phyloP scores from a whole-genome alignment of 768 basidiomycete genomes.

The Mycena epipterygia region DNA sequence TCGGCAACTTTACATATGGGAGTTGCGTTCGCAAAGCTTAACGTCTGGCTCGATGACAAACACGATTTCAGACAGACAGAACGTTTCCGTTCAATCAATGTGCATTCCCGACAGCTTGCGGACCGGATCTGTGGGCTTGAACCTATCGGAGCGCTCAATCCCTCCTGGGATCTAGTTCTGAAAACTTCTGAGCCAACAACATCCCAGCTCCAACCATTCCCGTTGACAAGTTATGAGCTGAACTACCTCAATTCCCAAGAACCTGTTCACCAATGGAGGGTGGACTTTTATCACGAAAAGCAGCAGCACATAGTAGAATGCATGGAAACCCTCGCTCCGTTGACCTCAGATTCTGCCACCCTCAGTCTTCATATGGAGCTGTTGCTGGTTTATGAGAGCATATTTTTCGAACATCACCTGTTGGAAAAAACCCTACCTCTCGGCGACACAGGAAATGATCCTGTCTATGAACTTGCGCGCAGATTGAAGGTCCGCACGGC shows the following conservation, averaged over 20 bases:
- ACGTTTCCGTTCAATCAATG: neutral
- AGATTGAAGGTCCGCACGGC: no score
- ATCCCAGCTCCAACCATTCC: no score
- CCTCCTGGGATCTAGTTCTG: neutral
- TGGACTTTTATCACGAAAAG: neutral
- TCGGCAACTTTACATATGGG: neutral
- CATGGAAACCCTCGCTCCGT: no score
- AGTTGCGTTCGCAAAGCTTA: neutral
- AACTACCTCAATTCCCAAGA: no score
- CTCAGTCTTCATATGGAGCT: neutral
- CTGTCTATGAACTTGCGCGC: no score
- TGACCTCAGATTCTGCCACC: neutral
- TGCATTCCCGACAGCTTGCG: neutral
- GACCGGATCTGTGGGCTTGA: slow-evolving; percentile 1
- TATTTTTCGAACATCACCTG: neutral
- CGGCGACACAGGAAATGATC: no score
- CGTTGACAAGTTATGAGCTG: no score
- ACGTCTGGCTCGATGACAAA: neutral
- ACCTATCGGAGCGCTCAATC: neutral
- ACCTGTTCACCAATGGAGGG: neutral
- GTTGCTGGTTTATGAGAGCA: neutral
- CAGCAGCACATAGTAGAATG: no score
- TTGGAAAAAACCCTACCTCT: neutral
- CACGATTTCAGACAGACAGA: neutral
- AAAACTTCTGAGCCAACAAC: neutral